A percentile compares a stretch with the other conserved stretches of the same genome.
Evolutionary conservation across 345 rosid genomes (phyloP).

Genomic region (Camelina laxa): DNA sequence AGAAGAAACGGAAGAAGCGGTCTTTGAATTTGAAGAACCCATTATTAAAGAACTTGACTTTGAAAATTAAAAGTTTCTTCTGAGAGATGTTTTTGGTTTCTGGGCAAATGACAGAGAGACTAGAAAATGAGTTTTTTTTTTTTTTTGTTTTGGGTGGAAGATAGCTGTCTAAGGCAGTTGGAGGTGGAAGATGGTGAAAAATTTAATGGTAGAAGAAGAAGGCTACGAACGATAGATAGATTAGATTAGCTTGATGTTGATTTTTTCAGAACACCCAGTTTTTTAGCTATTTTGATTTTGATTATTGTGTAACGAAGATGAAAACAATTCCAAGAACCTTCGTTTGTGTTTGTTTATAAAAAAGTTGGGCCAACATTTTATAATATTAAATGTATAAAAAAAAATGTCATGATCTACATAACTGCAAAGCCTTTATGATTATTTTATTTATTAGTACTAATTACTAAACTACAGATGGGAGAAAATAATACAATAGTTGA

Average conservation of each 20-base stretch:
- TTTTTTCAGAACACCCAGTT: constrained; percentile 33
- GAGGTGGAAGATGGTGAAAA: constrained; percentile 44
- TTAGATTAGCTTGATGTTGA: constrained; percentile 37
- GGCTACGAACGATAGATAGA: not conserved
- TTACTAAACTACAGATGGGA: constrained; percentile 6
- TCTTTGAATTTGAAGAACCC: constrained; percentile 81
- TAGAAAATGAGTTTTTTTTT: constrained; percentile 12
- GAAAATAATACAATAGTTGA: not conserved
- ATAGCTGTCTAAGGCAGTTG: constrained; percentile 66
- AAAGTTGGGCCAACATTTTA: not conserved
- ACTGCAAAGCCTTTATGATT: constrained; percentile 21
- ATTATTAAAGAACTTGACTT: constrained; percentile 38
- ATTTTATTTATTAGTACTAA: not conserved
- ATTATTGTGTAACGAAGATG: constrained; percentile 29
- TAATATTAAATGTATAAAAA: not conserved
- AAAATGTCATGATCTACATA: constrained; percentile 17
- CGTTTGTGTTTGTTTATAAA: not conserved
- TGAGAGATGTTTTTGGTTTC: not conserved
- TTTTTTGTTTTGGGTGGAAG: constrained; percentile 52
- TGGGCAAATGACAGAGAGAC: constrained; percentile 30
- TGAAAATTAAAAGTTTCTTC: constrained; percentile 17
- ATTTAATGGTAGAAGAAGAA: constrained; percentile 36
- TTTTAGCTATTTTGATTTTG: constrained; percentile 36
- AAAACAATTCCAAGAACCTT: not conserved
- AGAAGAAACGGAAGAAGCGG: constrained; percentile 37